phyloP scores from a whole-genome alignment of 2,329 filamentous ascomycete species.

The Raffaelea ambrosiae region DNA sequence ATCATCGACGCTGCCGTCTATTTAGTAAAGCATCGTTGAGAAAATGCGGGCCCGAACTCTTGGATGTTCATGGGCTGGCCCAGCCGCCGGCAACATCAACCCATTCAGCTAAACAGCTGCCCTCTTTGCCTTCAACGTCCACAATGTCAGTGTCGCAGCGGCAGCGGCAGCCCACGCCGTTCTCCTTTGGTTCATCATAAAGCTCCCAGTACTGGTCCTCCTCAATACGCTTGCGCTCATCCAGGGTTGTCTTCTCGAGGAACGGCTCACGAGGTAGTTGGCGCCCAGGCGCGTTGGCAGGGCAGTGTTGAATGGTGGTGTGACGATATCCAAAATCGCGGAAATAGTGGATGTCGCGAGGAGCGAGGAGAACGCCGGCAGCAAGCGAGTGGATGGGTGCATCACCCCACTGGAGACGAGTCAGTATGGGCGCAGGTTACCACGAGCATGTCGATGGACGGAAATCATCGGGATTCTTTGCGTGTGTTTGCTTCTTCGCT shows the following conservation, averaged over 20 bases:
- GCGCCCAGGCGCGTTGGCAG: conserved; percentile 83
- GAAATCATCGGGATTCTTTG: neutral
- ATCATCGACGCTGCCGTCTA: too few species aligned
- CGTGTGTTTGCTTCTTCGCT: too few species aligned
- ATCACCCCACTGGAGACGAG: conserved; percentile 76
- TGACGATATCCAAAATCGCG: conserved; percentile 97
- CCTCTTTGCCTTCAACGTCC: conserved; percentile 95
- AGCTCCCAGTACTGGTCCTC: conserved; percentile 96
- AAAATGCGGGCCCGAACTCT: too few species aligned
- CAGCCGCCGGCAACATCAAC: conserved; percentile 95
- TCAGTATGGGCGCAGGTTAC: conserved; percentile 29
- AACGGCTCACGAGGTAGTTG: conserved; percentile 75
- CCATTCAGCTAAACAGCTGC: conserved; percentile 92
- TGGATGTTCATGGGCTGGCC: conserved; percentile 42
- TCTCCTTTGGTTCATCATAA: conserved; percentile 81
- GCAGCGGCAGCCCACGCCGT: conserved; percentile 93
- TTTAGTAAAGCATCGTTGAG: too few species aligned
- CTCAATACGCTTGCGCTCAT: conserved; percentile 76
- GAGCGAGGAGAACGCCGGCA: conserved; percentile 74
- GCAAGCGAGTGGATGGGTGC: conserved; percentile 97
- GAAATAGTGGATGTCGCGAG: conserved; percentile 93
- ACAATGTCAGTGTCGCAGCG: conserved; percentile 95
- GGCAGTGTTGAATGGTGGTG: conserved; percentile 97
- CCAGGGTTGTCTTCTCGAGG: conserved; percentile 70
- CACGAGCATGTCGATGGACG: too few species aligned